Conservation (phyloP, 345 rosid genomes). For the Populus ilicifolia region DNA sequence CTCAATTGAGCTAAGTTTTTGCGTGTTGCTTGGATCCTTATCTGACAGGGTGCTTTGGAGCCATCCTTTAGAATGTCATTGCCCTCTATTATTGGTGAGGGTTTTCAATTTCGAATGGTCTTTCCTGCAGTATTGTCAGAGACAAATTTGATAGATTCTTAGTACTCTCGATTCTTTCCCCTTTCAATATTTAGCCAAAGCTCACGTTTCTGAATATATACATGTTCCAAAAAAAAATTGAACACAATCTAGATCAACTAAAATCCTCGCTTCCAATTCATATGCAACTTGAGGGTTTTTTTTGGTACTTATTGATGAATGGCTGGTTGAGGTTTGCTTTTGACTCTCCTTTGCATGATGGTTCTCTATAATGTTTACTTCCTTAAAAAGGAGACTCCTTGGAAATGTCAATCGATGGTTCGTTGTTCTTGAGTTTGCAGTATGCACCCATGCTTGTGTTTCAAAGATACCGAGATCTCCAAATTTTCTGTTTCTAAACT, state of each 20-base stretch:
- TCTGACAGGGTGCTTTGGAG: neutral
- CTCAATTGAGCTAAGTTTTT: neutral
- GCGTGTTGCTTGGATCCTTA: neutral
- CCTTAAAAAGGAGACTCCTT: neutral
- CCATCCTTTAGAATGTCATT: neutral
- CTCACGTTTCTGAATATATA: neutral
- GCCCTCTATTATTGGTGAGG: neutral
- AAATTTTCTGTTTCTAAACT: slow-evolving; percentile 6
- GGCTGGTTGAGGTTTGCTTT: neutral
- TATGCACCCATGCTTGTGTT: neutral
- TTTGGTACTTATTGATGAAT: neutral
- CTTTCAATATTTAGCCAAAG: too few relatives aligned
- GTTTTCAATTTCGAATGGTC: neutral
- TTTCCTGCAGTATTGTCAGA: neutral
- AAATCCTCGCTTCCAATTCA: neutral
- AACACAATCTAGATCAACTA: neutral
- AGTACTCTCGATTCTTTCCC: neutral
- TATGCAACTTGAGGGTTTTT: neutral
- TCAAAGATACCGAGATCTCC: neutral
- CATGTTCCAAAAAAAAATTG: neutral
- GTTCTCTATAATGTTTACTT: neutral
- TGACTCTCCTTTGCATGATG: neutral
- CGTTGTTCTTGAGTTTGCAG: neutral
- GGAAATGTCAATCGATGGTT: neutral
- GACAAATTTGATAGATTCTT: neutral